Evolutionary conservation across 164 flowering plant genomes (phyloP).

Genomic region (Magnolia changhungtana): DNA sequence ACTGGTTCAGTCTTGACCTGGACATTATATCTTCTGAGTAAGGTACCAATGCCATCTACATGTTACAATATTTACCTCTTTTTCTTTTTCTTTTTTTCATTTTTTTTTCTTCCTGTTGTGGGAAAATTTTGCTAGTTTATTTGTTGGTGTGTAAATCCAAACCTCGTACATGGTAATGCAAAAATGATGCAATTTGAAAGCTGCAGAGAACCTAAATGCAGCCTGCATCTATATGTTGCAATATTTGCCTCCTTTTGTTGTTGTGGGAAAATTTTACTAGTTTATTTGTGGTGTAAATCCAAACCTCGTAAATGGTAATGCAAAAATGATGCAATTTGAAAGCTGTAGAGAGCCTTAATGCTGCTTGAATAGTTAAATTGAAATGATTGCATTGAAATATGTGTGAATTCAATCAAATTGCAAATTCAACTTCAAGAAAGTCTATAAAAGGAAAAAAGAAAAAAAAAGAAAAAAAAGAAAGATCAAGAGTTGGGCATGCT

Average conservation of each 20-base stretch:
- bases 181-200: background rate
- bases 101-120: background rate
- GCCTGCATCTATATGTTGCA: background rate
- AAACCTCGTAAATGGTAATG: background rate
- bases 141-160: background rate
- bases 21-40: slow-evolving; percentile 88
- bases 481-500: no score
- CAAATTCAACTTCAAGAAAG: no score
- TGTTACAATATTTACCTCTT: background rate
- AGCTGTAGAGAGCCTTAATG: no score
- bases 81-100: background rate
- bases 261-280: background rate
- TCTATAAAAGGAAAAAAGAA: no score
- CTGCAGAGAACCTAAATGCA: no score
- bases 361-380: no score
- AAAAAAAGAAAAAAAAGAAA: no score
- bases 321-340: background rate
- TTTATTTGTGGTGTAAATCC: background rate
- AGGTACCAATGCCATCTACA: slow-evolving; percentile 40
- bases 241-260: background rate
- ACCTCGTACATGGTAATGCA: background rate
- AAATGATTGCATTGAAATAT: no score
- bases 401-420: no score
- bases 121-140: background rate
- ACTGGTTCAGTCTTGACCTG: slow-evolving; percentile 95